phyloP scores from a whole-genome alignment of 495 filamentous ascomycete species.

The Lasiosphaeria ovina region DNA sequence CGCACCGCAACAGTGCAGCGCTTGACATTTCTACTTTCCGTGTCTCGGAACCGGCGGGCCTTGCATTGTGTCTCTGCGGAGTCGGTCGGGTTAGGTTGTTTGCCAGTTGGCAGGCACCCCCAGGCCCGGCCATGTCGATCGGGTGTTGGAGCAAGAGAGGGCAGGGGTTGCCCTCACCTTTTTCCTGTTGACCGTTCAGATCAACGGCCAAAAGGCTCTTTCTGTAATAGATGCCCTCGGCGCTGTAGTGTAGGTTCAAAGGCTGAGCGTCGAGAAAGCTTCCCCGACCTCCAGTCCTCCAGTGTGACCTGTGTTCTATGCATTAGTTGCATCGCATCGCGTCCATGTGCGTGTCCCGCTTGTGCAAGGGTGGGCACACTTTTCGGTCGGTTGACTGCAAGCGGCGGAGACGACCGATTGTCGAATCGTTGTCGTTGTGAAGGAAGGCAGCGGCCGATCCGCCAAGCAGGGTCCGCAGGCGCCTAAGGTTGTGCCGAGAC shows the following conservation, averaged over 20 bases:
- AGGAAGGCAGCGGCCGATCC: no score
- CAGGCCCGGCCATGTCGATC: not conserved
- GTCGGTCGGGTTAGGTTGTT: not conserved
- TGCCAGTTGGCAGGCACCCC: not conserved
- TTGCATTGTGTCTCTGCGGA: not conserved
- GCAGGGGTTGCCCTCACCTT: not conserved
- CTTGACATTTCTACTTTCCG: not conserved
- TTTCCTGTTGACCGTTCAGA: no score
- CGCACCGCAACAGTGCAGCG: no score
- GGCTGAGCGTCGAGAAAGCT: no score
- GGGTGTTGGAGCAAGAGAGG: not conserved
- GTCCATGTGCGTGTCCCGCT: not conserved
- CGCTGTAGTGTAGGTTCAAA: no score
- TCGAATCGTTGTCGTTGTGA: not conserved
- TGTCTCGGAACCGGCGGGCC: not conserved
- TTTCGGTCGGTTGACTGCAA: not conserved
- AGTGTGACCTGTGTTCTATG: not conserved
- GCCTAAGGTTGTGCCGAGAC: no score
- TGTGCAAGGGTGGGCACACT: not conserved
- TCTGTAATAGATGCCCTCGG: no score
- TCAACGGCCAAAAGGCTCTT: no score
- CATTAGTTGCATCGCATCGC: not conserved
- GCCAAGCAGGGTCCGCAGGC: no score
- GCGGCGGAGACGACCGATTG: not conserved
- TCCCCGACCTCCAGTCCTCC: not conserved